These are phyloP conservation scores for Funneliformis geosporum DNA, from an alignment of 192 early-diverging fungal species.

Conservation along the genomic window DNA sequence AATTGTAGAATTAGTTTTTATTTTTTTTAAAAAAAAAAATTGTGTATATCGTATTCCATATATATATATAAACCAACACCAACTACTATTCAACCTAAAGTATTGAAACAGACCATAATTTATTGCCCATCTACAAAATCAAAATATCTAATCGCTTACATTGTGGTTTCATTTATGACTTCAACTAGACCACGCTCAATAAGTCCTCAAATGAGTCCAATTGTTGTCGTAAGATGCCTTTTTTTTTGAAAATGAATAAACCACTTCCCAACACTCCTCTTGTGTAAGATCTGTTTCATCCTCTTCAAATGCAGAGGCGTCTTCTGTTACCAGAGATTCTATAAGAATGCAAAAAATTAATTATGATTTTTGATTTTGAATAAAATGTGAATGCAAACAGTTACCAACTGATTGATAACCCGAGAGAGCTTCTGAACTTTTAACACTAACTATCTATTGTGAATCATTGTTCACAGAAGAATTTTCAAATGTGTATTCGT, in stretches of 20 bases:
- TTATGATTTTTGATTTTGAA: background rate
- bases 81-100: too few relatives aligned
- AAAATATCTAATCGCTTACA: slow-evolving; percentile 69
- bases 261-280: slow-evolving; percentile 93
- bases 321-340: background rate
- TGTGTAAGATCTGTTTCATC: slow-evolving; percentile 52
- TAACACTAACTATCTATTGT: background rate
- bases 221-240: slow-evolving; percentile 96
- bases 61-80: too few relatives aligned
- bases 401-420: background rate
- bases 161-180: slow-evolving; percentile 87
- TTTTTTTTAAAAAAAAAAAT: too few relatives aligned
- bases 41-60: too few relatives aligned
- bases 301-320: background rate
- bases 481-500: too few relatives aligned
- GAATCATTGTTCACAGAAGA: too few relatives aligned
- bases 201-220: slow-evolving; percentile 97
- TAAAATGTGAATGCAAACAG: background rate
- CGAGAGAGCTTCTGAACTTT: background rate
- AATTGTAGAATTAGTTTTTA: background rate
- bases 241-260: slow-evolving; percentile 92
- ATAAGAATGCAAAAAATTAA: background rate
- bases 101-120: slow-evolving; percentile 63
- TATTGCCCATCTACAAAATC: slow-evolving; percentile 56
- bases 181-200: slow-evolving; percentile 94